Base-by-base conservation (phyloP, 805 yeast genomes). In the Nakazawaea peltata region DNA sequence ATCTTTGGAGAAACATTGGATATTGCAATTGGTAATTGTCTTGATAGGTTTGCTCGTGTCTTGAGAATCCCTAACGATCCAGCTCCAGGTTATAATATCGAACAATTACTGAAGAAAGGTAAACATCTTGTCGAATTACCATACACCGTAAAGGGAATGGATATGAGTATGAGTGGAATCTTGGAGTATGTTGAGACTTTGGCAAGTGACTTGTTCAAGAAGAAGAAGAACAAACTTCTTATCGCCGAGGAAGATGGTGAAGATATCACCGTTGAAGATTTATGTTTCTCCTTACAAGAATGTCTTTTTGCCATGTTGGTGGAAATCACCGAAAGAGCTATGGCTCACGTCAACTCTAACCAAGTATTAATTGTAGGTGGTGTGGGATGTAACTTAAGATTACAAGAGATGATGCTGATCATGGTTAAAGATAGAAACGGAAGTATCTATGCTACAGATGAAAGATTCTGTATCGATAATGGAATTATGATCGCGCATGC, bases 401-500 rank as follows among this genome's bases (percentile, higher is more conserved):
- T 92, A 41, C 98, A 92, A 54, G 78, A 84, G 48, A 92, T 92
- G 98, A 92, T 92, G 98, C 83, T 71, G n/a, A 59, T 71, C 30
- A 92, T 92, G 98, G 94, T 90, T 15, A 56, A 69, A 30, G 97
- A 88, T 49, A 66, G 98, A 44, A 77, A 78, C 45, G 97, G 97
- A 0, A 68, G 74, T n/a, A 80, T 92, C 3, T 86, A 69, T 53
- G 96, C 98, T 3, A 92, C 98, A 0, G 98, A 92, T 56, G 97
- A 92, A 52, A 61, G 97, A 40, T 90, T 92, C 53, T 92, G 98
- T 59, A 92, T 92, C 29, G 98, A 92, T 54, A 92, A 92, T 51
- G 98, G 98, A 9, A 92, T 90, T 26, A 92, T 92, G 98, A 92
- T 92, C 49, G 98, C 98, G 0, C 98, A 92, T 50, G 97, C 98